Conservation (phyloP, 768 basidiomycete species). For the Kwoniella sp. region DNA sequence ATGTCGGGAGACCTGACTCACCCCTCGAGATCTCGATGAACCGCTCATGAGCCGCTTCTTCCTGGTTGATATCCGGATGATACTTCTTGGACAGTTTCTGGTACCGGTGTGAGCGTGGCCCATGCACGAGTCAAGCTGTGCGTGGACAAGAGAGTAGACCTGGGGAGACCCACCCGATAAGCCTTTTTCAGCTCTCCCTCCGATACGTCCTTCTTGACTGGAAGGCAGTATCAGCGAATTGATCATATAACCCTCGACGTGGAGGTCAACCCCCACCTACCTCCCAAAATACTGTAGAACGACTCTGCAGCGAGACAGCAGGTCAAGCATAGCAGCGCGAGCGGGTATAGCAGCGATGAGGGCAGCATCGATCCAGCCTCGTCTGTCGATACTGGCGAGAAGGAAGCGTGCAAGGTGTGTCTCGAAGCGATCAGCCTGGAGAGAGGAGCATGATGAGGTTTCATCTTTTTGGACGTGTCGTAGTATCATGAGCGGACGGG, state of each 20-base stretch:
- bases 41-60: constrained; percentile 67
- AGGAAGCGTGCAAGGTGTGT: neutral
- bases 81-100: constrained; percentile 72
- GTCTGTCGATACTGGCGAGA: neutral
- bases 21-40: constrained; percentile 91
- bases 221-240: neutral
- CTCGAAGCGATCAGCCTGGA: neutral
- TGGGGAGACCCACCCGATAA: constrained; percentile 59
- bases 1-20: constrained; percentile 49
- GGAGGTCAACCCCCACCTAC: constrained; percentile 55
- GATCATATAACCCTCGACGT: constrained; percentile 1
- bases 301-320: constrained; percentile 41
- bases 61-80: constrained; percentile 95
- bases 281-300: constrained; percentile 70
- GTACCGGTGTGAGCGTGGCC: too few relatives aligned
- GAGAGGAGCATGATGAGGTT: neutral
- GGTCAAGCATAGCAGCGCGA: constrained; percentile 29
- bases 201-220: constrained; percentile 70
- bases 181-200: constrained; percentile 86
- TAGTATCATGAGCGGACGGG: too few relatives aligned
- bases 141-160: too few relatives aligned
- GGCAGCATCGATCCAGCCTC: constrained; percentile 26
- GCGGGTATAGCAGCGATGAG: constrained; percentile 16
- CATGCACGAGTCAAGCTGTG: too few relatives aligned
- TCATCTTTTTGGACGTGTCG: too few relatives aligned